Evolutionary conservation across 2,329 filamentous ascomycete species (phyloP).

Genomic region (Pseudocercospora cruenta): DNA sequence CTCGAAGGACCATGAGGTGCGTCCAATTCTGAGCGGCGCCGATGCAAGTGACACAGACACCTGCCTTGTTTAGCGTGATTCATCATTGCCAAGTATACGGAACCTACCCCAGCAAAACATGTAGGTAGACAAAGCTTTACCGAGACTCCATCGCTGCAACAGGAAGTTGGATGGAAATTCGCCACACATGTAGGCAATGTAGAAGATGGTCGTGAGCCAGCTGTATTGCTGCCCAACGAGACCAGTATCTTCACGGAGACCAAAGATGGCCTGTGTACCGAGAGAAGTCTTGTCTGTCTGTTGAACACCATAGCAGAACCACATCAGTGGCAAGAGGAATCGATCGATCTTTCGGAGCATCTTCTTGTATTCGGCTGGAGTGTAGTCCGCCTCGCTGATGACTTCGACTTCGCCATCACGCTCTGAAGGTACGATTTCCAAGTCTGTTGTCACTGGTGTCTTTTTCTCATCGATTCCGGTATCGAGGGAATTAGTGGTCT

Average conservation of each 20-base stretch:
- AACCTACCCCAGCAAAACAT: conserved; percentile 40
- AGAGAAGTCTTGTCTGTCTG: conserved; percentile 52
- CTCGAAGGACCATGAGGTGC: conserved; percentile 42
- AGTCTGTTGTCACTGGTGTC: conserved; percentile 13
- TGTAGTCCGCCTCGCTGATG: conserved; percentile 33
- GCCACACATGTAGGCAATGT: conserved; percentile 46
- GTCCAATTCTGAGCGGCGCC: conserved; percentile 39
- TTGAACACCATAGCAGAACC: conserved; percentile 55
- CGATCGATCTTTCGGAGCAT: conserved; percentile 47
- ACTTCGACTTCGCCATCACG: conserved; percentile 25
- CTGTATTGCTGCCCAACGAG: conserved; percentile 45
- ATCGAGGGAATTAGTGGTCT: conserved; percentile 1
- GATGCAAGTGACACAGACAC: conserved; percentile 35
- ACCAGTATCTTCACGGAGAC: conserved; percentile 52
- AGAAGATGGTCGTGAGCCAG: conserved; percentile 49
- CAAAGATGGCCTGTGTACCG: conserved; percentile 51
- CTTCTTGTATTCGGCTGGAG: conserved; percentile 33
- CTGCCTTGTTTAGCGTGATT: conserved; percentile 9
- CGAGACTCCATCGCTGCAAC: conserved; percentile 42
- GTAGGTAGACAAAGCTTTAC: conserved; percentile 41
- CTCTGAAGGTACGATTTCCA: conserved; percentile 17
- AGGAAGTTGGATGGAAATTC: conserved; percentile 43
- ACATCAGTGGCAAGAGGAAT: conserved; percentile 54
- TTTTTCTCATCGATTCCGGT: conserved; percentile 20
- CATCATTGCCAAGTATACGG: background rate